phyloP scores from a whole-genome alignment of 148 eudicot genomes.

The Cornus kousa region DNA sequence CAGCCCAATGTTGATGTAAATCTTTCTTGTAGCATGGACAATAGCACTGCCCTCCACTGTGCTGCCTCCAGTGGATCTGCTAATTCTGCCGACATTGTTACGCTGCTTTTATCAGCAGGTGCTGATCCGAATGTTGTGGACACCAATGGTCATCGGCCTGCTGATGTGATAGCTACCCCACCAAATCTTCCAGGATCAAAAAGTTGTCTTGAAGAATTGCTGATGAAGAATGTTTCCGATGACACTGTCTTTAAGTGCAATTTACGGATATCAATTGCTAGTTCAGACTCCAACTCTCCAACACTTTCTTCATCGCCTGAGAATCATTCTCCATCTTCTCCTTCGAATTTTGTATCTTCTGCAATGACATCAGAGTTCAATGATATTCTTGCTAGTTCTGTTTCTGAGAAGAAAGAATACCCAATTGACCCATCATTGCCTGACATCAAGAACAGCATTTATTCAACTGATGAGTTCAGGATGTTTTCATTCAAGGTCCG shows the following conservation, averaged over 20 bases:
- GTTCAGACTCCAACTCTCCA: constrained; percentile 56
- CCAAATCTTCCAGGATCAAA: constrained; percentile 52
- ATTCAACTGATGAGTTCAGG: constrained; percentile 73
- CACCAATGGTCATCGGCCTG: constrained; percentile 48
- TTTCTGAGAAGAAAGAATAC: constrained; percentile 72
- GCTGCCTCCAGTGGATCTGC: constrained; percentile 72
- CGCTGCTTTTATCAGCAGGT: constrained; percentile 62
- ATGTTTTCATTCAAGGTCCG: constrained; percentile 83
- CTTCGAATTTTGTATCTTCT: constrained; percentile 44
- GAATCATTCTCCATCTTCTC: constrained; percentile 51
- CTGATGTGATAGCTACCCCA: constrained; percentile 64
- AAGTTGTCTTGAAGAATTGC: constrained; percentile 52
- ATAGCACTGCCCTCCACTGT: constrained; percentile 78
- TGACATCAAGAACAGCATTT: constrained; percentile 71
- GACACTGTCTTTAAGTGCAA: constrained; percentile 33
- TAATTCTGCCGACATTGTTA: constrained; percentile 50
- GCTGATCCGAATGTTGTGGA: constrained; percentile 55
- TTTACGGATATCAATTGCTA: constrained; percentile 35
- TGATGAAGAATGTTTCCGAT: constrained; percentile 34
- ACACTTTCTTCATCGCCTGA: constrained; percentile 56
- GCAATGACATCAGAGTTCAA: constrained; percentile 37
- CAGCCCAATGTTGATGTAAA: constrained; percentile 56
- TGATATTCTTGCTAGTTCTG: constrained; percentile 32
- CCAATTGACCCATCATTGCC: constrained; percentile 80
- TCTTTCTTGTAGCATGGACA: constrained; percentile 45